These are phyloP conservation scores for Setomelanomma holmii DNA, from an alignment of 2,329 filamentous ascomycete species.

Conservation along the genomic window DNA sequence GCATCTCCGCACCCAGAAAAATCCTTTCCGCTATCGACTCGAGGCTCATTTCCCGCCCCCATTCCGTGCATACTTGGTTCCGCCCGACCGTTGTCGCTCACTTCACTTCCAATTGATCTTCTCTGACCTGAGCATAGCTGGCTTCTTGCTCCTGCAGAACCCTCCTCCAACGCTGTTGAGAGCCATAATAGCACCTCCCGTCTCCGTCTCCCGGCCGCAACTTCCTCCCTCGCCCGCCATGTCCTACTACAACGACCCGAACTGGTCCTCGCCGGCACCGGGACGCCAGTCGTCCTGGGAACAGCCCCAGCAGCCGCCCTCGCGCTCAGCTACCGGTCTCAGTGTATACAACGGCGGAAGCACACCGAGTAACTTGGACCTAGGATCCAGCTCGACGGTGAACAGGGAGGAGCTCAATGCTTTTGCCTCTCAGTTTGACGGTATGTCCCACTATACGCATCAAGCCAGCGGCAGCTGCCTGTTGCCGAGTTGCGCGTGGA, in stretches of 20 bases:
- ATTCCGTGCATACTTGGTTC: slow-evolving; percentile 25
- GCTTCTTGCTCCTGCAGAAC: slow-evolving; percentile 18
- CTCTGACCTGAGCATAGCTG: slow-evolving; percentile 16
- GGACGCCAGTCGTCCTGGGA: slow-evolving; percentile 74
- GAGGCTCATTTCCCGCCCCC: slow-evolving; percentile 40
- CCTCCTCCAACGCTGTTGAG: neutral
- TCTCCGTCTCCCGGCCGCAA: slow-evolving; percentile 7
- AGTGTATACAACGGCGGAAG: slow-evolving; percentile 17
- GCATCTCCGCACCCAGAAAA: slow-evolving; percentile 41
- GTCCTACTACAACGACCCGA: slow-evolving; percentile 73
- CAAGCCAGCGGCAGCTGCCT: neutral
- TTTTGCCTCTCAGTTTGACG: slow-evolving; percentile 88
- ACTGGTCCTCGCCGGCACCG: slow-evolving; percentile 67
- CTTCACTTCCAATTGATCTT: slow-evolving; percentile 10
- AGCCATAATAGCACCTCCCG: neutral
- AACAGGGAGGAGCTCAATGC: slow-evolving; percentile 74
- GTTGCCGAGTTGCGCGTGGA: neutral
- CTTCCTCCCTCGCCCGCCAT: slow-evolving; percentile 49
- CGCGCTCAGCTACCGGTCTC: slow-evolving; percentile 69
- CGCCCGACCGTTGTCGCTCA: slow-evolving; percentile 20
- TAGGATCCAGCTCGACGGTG: slow-evolving; percentile 76
- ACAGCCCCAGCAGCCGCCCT: slow-evolving; percentile 73
- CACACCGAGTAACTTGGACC: slow-evolving; percentile 40
- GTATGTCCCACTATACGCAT: slow-evolving; percentile 62
- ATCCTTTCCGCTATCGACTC: slow-evolving; percentile 41